phyloP scores from a whole-genome alignment of 129 eudicot species.

The Helianthus tuberosus region DNA sequence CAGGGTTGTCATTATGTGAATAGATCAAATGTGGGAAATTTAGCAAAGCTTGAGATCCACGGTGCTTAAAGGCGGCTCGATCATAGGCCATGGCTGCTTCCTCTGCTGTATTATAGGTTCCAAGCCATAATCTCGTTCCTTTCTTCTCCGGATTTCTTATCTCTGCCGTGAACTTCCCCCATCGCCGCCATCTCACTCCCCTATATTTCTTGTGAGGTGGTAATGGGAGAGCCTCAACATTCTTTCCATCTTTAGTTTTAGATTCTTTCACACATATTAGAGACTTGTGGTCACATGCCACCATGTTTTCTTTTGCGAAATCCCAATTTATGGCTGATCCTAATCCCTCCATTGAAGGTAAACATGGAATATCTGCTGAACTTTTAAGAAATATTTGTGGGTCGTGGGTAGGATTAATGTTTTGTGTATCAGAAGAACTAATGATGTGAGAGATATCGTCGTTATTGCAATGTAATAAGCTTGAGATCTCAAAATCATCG shows the following conservation, averaged over 20 bases:
- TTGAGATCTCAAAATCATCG: slow-evolving; percentile 8
- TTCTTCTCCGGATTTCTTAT: slow-evolving; percentile 26
- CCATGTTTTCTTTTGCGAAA: not conserved
- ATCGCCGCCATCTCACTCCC: slow-evolving; percentile 31
- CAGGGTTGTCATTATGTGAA: slow-evolving; percentile 3
- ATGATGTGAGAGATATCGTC: not conserved
- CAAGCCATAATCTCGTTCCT: slow-evolving; percentile 33
- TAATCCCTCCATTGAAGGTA: not conserved
- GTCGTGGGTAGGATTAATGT: not conserved
- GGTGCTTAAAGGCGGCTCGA: slow-evolving; percentile 30
- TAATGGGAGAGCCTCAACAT: not conserved
- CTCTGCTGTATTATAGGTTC: slow-evolving; percentile 23
- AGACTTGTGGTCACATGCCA: not conserved
- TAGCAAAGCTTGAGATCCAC: not conserved
- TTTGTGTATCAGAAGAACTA: not conserved
- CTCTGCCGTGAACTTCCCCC: not conserved
- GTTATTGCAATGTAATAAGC: not conserved
- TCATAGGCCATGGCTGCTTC: slow-evolving; percentile 31
- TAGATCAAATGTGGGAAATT: slow-evolving; percentile 27
- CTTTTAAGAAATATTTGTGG: not conserved
- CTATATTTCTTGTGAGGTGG: not conserved
- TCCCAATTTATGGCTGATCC: too few relatives aligned
- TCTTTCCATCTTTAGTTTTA: not conserved
- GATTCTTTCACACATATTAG: not conserved
- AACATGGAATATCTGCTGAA: slow-evolving; percentile 7